phyloP scores from a whole-genome alignment of 768 basidiomycete genomes.

The Boletus coccyginus region DNA sequence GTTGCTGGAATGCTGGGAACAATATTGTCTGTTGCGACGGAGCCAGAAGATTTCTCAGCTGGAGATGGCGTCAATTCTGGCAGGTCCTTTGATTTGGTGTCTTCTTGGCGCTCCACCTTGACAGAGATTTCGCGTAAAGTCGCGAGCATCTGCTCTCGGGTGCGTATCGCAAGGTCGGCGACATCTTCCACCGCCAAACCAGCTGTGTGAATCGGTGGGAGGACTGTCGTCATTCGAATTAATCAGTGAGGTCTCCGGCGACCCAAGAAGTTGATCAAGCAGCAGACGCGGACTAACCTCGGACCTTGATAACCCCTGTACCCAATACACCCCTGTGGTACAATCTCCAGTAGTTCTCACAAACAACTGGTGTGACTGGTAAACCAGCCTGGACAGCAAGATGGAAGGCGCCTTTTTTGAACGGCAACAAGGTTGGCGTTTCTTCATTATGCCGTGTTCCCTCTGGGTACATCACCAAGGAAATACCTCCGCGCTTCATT shows the following conservation, averaged over 20 bases:
- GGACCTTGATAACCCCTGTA: constrained; percentile 72
- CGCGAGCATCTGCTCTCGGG: constrained; percentile 77
- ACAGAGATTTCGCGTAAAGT: constrained; percentile 76
- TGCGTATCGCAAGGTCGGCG: constrained; percentile 56
- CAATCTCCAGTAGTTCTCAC: constrained; percentile 89
- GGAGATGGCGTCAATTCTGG: constrained; percentile 21
- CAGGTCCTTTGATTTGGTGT: constrained; percentile 11
- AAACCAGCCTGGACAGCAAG: constrained; percentile 88
- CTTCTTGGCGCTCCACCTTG: constrained; percentile 36
- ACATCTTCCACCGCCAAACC: constrained; percentile 73
- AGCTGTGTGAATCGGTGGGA: constrained; percentile 82
- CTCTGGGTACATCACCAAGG: constrained; percentile 95
- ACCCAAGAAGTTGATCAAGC: background rate
- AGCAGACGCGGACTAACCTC: constrained; percentile 43
- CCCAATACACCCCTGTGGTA: constrained; percentile 80
- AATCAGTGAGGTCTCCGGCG: background rate
- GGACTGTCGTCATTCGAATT: constrained; percentile 48
- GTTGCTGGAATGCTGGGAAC: constrained; percentile 29
- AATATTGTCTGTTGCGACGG: constrained; percentile 25
- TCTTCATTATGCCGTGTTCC: constrained; percentile 81
- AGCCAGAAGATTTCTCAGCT: constrained; percentile 1
- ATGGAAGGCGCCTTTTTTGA: constrained; percentile 99
- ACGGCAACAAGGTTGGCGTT: constrained; percentile 67
- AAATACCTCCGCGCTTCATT: constrained; percentile 69
- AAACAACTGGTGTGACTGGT: constrained; percentile 88